Evolutionary conservation across 257 asterid genomes (phyloP).

Genomic region (Anisodus tanguticus): DNA sequence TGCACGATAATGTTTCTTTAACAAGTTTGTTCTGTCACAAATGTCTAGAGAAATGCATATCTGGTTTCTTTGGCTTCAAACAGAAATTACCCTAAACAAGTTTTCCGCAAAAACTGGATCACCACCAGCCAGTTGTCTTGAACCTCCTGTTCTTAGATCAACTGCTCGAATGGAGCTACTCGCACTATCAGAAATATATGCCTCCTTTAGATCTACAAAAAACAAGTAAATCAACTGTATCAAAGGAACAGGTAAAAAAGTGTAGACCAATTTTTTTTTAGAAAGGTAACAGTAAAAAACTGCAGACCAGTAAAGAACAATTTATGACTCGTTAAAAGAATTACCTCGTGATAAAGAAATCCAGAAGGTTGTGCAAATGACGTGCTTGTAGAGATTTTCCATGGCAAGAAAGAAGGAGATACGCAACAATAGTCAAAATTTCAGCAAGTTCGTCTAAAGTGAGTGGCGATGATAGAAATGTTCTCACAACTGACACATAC

Average conservation of each 20-base stretch:
- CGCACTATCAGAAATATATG: slow-evolving; percentile 97
- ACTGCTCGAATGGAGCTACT: slow-evolving; percentile 98
- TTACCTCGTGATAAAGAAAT: slow-evolving; percentile 80
- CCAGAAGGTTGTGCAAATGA: slow-evolving; percentile 97
- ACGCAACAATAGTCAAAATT: background rate
- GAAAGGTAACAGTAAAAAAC: background rate
- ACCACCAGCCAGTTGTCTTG: slow-evolving; percentile 91
- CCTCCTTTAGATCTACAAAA: slow-evolving; percentile 73
- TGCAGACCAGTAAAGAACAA: background rate
- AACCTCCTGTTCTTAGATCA: slow-evolving; percentile 84
- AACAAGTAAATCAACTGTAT: slow-evolving; percentile 21
- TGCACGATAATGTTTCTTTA: slow-evolving; percentile 40
- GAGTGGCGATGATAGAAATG: background rate
- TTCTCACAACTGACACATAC: slow-evolving; percentile 25
- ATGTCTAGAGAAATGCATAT: slow-evolving; percentile 21
- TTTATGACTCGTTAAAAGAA: slow-evolving; percentile 24
- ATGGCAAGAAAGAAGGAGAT: background rate
- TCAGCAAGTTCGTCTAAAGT: background rate
- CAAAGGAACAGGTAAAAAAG: slow-evolving; percentile 18
- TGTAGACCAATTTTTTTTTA: background rate
- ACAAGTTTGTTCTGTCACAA: background rate
- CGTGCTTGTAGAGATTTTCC: slow-evolving; percentile 72
- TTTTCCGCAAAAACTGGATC: slow-evolving; percentile 87
- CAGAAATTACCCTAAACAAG: slow-evolving; percentile 70
- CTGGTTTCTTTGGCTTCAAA: slow-evolving; percentile 22